Evolutionary conservation across 2,329 filamentous ascomycete genomes (phyloP).

Genomic region (Epichloe typhina): DNA sequence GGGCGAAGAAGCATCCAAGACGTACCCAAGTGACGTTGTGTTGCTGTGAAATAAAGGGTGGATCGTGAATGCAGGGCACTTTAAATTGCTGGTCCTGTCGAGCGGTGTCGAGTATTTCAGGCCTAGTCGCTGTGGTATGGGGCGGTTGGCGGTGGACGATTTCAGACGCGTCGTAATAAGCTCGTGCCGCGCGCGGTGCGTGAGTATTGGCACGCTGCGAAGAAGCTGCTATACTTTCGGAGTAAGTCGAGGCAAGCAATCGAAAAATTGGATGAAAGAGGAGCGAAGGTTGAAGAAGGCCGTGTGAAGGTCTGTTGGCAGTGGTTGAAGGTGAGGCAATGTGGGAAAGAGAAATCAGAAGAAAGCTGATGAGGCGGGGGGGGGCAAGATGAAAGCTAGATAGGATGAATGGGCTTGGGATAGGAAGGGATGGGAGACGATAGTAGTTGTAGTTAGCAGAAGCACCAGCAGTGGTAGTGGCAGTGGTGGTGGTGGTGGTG

Average conservation of each 20-base stretch:
- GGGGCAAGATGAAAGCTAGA: constrained; percentile 2
- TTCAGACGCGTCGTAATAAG: constrained; percentile 5
- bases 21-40: constrained; percentile 3
- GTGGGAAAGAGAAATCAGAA: not conserved
- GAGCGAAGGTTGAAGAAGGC: not conserved
- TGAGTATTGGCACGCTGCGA: not conserved
- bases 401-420: constrained; percentile 3
- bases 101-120: not conserved
- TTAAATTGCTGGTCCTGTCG: not conserved
- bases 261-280: not conserved
- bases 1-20: not conserved
- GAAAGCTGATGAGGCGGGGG: not conserved
- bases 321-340: not conserved
- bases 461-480: not conserved
- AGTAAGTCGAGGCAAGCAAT: not conserved
- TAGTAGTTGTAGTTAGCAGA: not conserved
- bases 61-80: constrained; percentile 3
- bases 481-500: not conserved
- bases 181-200: not conserved
- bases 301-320: not conserved
- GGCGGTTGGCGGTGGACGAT: constrained; percentile 1
- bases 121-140: constrained; percentile 1
- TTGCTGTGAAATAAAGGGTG: constrained; percentile 3
- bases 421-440: constrained; percentile 4
- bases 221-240: not conserved